Evolutionary conservation across 2,329 filamentous ascomycete genomes (phyloP), one percentile per base, ranked within the genome.

Genomic region (Talaromyces sp.): DNA sequence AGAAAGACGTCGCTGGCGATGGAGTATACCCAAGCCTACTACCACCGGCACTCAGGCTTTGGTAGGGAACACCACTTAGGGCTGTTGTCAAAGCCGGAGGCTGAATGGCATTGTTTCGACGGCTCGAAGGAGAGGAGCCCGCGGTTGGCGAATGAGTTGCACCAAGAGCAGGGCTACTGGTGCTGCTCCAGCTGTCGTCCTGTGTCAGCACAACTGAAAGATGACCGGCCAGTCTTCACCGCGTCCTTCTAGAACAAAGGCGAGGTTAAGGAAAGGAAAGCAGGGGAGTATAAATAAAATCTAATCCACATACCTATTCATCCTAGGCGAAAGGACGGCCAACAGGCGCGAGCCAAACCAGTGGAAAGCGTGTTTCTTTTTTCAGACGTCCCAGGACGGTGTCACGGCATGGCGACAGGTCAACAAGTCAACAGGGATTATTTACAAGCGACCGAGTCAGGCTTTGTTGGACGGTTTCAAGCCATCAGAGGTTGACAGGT

Each of bases 71-170:
- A 59, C 69, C 71, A 62, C 65, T 72, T 60, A 76, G 70, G 56
- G 72, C 69, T 60, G 77, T 78, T 41, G 74, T 78, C 64, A 80
- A 66, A 61, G 75, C 66, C 46, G 75, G 76, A 55, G 75, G 77
- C 65, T 75, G 72, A 61, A 73, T 66, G 50, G 72, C 75, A 74
- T 78, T 71, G 61, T 77, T 75, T 65, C 75, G 75, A 66, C 75
- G 76, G 64, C 68, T 67, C 46, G 74, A 70, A 56, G 75, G 75
- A 43, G 71, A 67, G 69, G 70, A 72, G 67, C 71, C 67, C 59
- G 65, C 63, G 57, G 65, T 65, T 31, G 59, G 56, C 24, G 57
- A 62, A 29, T 56, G 54, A 26, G 35, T 51, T 57, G 35, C 52
- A 59, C 32, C 52, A 38, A 46, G 29, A 62, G 43, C 38, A 62